A percentile compares a stretch with the other conserved stretches of the same genome.
Conservation (phyloP, 768 basidiomycete genomes). For the Pisolithus albus region DNA sequence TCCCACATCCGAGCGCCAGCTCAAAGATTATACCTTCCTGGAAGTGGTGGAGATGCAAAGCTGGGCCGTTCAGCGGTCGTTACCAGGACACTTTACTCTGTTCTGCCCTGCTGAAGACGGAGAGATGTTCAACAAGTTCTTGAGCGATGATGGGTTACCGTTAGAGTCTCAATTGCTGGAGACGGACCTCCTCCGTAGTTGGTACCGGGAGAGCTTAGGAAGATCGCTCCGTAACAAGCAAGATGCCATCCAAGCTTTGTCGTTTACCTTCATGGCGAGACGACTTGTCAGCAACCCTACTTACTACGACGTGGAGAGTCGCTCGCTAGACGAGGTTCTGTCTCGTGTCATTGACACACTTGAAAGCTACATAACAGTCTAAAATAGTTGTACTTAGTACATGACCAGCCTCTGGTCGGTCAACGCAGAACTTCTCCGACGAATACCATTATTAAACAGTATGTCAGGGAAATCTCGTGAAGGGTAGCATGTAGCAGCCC, state of each 20-base stretch:
- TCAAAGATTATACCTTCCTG: slow-evolving; percentile 72
- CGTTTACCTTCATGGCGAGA: slow-evolving; percentile 73
- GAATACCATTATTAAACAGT: too few relatives aligned
- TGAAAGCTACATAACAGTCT: slow-evolving; percentile 9
- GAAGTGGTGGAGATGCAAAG: slow-evolving; percentile 93
- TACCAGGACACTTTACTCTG: slow-evolving; percentile 64
- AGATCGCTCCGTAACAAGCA: slow-evolving; percentile 46
- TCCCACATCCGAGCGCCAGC: slow-evolving; percentile 50
- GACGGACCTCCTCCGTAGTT: slow-evolving; percentile 39
- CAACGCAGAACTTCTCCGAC: too few relatives aligned
- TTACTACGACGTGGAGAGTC: slow-evolving; percentile 62
- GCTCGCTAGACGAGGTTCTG: slow-evolving; percentile 45
- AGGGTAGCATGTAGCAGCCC: neutral
- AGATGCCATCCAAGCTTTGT: slow-evolving; percentile 67
- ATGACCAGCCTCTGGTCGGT: neutral
- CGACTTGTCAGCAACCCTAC: slow-evolving; percentile 73
- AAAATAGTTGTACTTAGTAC: neutral
- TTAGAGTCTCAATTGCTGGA: slow-evolving; percentile 75
- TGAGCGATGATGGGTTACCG: slow-evolving; percentile 77
- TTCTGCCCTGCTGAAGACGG: slow-evolving; percentile 87
- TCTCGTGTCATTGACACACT: slow-evolving; percentile 64
- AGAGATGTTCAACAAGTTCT: slow-evolving; percentile 74
- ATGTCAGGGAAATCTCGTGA: neutral
- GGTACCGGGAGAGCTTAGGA: slow-evolving; percentile 39
- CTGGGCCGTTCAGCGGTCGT: slow-evolving; percentile 61